phyloP scores from a whole-genome alignment of 2,329 filamentous ascomycete genomes.

The Colletotrichum sp. region DNA sequence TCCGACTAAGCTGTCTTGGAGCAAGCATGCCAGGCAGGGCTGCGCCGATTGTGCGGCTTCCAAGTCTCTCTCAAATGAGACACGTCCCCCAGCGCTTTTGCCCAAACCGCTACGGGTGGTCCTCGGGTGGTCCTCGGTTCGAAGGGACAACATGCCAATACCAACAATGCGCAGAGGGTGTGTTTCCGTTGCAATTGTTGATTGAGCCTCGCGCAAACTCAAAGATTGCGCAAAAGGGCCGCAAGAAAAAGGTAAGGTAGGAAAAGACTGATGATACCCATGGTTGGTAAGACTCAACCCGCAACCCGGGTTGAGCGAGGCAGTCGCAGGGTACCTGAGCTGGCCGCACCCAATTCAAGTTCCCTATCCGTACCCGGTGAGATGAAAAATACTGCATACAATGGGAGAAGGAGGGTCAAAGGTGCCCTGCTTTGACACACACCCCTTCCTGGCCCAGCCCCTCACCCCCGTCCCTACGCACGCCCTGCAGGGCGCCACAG shows the following conservation, averaged over 20 bases:
- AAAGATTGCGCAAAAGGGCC: neutral
- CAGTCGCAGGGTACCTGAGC: neutral
- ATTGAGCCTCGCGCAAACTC: neutral
- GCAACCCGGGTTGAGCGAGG: neutral
- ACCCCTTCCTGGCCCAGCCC: neutral
- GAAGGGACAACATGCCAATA: neutral
- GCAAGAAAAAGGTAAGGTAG: neutral
- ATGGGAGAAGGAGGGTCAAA: neutral
- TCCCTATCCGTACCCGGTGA: neutral
- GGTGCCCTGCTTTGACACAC: neutral
- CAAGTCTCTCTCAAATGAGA: neutral
- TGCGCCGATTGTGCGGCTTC: neutral
- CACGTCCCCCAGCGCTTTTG: neutral
- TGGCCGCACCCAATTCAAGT: neutral
- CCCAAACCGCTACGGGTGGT: neutral
- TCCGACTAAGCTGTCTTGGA: neutral
- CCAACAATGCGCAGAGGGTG: neutral
- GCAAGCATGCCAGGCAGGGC: neutral
- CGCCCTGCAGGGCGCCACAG: slow-evolving; percentile 11
- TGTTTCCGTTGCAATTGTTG: neutral
- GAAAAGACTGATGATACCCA: neutral
- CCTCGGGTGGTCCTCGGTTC: neutral
- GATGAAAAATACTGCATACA: neutral
- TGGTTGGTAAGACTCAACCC: neutral
- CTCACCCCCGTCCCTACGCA: neutral